Base-by-base conservation (phyloP, 768 basidiomycete genomes). In the Kwoniella dejecticola region DNA sequence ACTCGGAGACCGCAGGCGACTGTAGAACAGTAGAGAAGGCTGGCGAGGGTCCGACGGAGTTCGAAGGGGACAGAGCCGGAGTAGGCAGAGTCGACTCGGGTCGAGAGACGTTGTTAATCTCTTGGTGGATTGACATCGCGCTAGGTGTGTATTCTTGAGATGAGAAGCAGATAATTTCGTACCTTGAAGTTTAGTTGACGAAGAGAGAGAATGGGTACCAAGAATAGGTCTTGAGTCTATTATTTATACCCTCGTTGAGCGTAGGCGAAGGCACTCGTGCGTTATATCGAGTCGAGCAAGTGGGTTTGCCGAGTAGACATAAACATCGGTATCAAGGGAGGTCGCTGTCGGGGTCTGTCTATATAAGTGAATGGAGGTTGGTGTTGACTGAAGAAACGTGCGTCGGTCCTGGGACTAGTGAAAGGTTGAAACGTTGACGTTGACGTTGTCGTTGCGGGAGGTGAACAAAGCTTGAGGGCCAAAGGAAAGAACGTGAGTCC, bases 1-100 rank as follows among this genome's bases (percentile, higher is more conserved):
- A 63, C 4, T 67, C 60, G 13, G 66, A 65, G 26, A 70, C 60
- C 5, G 69, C 68, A 15, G 71, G 71, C 21, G 68, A 66, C 33
- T 62, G 60, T 24, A 69, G 60, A 23, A 65, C 33, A 1, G 62
- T 64, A 21, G 62, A 55, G 41, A 61, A 65, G 4, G 63, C 64
- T 4, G 63, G 67, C 4, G 63, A 65, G 44, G 60, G 55, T 17
- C 48, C 60, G 24, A 23, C 23, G 7, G 63, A 58, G 29, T 29
- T 54, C 21, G 59, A 42, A n/a, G 63, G 63, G 2, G 63, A 64
- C 1, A 65, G 30, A 15, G 23, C 52, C 5, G 63, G 63, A n/a
- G 67, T 69, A 10, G 33, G 55, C 2, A 58, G 29, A 10, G 61
- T 45, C n/a, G 58, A 57, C 11, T 24, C 47, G 23, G 23, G 41